Conservation (phyloP, 805 yeast genomes). For the Saccharomycopsis fodiens region DNA sequence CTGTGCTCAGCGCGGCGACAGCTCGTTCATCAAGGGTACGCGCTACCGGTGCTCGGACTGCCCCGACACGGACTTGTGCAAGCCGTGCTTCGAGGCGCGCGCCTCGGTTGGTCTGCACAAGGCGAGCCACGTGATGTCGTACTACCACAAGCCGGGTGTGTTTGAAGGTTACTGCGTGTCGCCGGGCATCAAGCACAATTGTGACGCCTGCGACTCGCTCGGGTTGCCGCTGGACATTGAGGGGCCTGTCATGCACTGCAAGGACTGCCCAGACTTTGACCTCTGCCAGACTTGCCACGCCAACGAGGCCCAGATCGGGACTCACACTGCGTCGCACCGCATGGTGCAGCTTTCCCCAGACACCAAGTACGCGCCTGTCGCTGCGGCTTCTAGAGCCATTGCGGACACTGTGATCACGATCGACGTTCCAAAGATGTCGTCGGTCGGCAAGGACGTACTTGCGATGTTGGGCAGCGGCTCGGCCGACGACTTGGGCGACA, state of each 20-base stretch:
- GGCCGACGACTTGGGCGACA: not conserved
- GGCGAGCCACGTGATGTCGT: not conserved
- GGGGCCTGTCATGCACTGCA: constrained; percentile 7
- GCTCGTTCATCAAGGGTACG: constrained; percentile 28
- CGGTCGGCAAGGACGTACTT: not conserved
- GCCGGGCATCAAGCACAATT: not conserved
- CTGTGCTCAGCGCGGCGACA: constrained; percentile 20
- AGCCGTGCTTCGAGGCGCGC: constrained; percentile 24
- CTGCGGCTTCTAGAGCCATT: too few relatives aligned
- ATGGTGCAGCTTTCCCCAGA: constrained; percentile 2
- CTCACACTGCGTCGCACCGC: constrained; percentile 4
- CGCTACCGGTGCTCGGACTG: constrained; percentile 43
- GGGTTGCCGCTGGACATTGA: not conserved
- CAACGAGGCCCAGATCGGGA: not conserved
- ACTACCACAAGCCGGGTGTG: not conserved
- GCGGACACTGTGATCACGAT: not conserved
- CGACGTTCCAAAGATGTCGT: constrained; percentile 2
- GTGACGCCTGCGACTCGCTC: not conserved
- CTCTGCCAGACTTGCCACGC: constrained; percentile 12
- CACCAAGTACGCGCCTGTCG: not conserved
- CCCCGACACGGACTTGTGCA: constrained; percentile 41
- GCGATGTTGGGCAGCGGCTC: constrained; percentile 1
- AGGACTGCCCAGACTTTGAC: constrained; percentile 9
- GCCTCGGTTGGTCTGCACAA: not conserved
- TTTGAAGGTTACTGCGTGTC: not conserved